Percentiles rank a stretch among this genome's conserved stretches.
Conservation (phyloP, 495 filamentous ascomycete species). For the Parmelia sp. region DNA sequence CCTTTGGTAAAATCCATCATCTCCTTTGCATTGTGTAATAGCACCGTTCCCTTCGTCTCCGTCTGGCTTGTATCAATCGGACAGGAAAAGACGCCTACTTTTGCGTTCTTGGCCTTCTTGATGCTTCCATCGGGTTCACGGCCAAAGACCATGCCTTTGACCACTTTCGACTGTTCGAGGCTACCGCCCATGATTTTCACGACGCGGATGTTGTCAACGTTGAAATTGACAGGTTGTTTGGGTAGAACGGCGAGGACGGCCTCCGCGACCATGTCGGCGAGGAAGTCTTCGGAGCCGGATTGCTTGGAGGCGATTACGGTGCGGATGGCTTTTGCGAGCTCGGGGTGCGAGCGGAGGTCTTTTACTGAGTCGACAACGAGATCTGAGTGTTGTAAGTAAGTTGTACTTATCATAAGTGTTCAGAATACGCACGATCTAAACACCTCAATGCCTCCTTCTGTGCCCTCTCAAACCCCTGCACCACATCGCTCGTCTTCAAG, state of each 20-base stretch:
- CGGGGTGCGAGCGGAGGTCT: slow-evolving; percentile 67
- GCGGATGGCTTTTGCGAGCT: slow-evolving; percentile 90
- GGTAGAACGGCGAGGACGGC: slow-evolving; percentile 91
- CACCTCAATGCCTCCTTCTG: slow-evolving; percentile 76
- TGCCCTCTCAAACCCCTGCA: slow-evolving; percentile 90
- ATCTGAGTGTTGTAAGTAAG: slow-evolving; percentile 40
- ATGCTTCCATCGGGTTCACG: slow-evolving; percentile 83
- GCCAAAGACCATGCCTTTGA: slow-evolving; percentile 98
- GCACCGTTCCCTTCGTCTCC: slow-evolving; percentile 99
- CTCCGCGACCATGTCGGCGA: slow-evolving; percentile 83
- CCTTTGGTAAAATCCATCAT: slow-evolving; percentile 98
- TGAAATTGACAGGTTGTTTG: slow-evolving; percentile 97
- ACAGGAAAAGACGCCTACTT: slow-evolving; percentile 95
- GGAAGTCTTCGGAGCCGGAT: slow-evolving; percentile 79
- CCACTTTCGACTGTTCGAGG: slow-evolving; percentile 84
- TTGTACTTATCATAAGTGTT: too few relatives aligned
- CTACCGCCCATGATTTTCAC: slow-evolving; percentile 99
- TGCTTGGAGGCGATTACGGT: slow-evolving; percentile 97
- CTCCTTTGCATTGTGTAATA: slow-evolving; percentile 94
- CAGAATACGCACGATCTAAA: slow-evolving; percentile 70
- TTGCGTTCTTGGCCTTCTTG: slow-evolving; percentile 86
- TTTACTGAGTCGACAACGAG: slow-evolving; percentile 86
- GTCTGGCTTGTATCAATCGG: slow-evolving; percentile 94
- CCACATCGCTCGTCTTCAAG: slow-evolving; percentile 93
- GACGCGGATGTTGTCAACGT: slow-evolving; percentile 97